phyloP scores from a whole-genome alignment of 2,329 filamentous ascomycete species.

The Phaeosphaeria sp. region DNA sequence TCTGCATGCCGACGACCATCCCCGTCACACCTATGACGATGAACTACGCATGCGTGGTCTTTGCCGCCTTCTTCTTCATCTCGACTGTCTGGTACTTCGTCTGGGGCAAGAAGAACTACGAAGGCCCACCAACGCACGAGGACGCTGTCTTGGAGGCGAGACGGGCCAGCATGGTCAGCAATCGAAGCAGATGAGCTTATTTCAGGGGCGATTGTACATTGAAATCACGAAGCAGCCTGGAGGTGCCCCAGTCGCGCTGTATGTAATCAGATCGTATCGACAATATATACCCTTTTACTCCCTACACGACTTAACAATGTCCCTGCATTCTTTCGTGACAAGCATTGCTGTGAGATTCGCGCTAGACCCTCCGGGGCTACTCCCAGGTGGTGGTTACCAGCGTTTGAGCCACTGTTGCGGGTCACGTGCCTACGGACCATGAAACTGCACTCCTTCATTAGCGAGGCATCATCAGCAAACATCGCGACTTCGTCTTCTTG shows the following conservation, averaged over 20 bases:
- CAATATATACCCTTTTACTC: background rate
- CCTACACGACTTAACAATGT: background rate
- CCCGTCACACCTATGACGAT: conserved; percentile 66
- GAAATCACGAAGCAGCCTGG: background rate
- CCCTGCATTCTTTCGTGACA: background rate
- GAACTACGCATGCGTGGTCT: conserved; percentile 80
- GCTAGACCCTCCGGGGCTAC: too few species aligned
- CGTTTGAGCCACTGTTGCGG: too few species aligned
- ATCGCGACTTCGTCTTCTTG: conserved; percentile 10
- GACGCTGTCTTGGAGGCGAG: conserved; percentile 40
- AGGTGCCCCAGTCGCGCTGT: background rate
- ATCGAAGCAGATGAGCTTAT: conserved; percentile 18
- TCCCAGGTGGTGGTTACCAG: too few species aligned
- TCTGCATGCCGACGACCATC: conserved; percentile 74
- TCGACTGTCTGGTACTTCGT: conserved; percentile 71
- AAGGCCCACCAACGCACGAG: conserved; percentile 60
- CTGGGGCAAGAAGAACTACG: conserved; percentile 74
- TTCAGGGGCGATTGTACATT: background rate
- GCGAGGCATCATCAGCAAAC: conserved; percentile 17
- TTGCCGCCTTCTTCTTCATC: conserved; percentile 68
- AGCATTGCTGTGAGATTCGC: background rate
- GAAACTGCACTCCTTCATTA: conserved; percentile 1
- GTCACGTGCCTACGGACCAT: conserved; percentile 6
- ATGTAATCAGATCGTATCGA: background rate
- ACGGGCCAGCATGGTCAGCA: conserved; percentile 38